Evolutionary conservation across 805 yeast genomes (phyloP), one percentile per base, ranked within the genome.

Genomic region (Alloascoidea hylecoeti): DNA sequence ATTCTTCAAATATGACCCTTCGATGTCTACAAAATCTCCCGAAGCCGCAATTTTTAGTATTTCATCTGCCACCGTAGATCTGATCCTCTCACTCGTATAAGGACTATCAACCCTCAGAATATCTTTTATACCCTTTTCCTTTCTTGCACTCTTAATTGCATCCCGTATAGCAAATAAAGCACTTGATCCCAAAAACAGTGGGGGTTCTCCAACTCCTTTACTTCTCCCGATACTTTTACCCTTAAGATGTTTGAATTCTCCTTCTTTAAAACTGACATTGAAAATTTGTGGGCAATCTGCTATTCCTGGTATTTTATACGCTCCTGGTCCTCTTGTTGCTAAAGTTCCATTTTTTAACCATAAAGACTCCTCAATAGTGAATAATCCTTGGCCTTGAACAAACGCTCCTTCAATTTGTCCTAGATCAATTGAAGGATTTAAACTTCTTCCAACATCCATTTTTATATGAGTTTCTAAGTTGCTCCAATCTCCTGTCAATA

Each of bases 321-420:
- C 58, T 16, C 72, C 72, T 12, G 72, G 72, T 1, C 72, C 71
- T 15, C 68, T 51, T 0, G 71, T 66, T 40, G 63, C 57, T 19
- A 66, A 45, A 1, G 59, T 49, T 16, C 70, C 69, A 23, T 55
- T 59, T 32, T 55, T 45, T 34, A 63, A 47, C 70, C 71, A 66
- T 35, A 66, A 45, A 1, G 68, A 60, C 44, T 66, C 70, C 41
- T 66, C 71, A 46, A 66, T 60, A 1, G 71, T 66, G 44, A 61
- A 66, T 18, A 66, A 53, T 3, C 72, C 72, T 52, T 64, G 64
- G 16, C 71, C 72, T 48, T 66, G 72, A 9, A 66, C 56, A 42
- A 59, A 66, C 0, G 70, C 72, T 28, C 72, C 71, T 44, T 66
- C 71, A 30, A 66, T 66, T 49, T 66, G 72, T 4, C 71, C 71